A percentile compares a stretch with the other conserved stretches of the same genome.
phyloP scores from a whole-genome alignment of 257 asterid genomes.

The Ehretia macrophylla region DNA sequence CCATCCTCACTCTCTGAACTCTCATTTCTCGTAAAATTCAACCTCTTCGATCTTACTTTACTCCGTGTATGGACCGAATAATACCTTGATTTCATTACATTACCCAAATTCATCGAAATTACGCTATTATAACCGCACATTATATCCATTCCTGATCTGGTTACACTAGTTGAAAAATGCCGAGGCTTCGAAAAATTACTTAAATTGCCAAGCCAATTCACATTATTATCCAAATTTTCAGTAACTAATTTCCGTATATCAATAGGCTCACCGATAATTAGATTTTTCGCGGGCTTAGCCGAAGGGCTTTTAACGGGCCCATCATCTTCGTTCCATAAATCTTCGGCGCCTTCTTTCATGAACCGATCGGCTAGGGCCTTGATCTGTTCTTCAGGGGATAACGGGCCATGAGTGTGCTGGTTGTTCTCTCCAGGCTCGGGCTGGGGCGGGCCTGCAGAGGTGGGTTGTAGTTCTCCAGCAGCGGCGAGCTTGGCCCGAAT shows the following conservation, averaged over 20 bases:
- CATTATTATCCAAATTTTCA: conserved; percentile 22
- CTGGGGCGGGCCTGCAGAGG: conserved; percentile 4
- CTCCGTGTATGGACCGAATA: conserved; percentile 35
- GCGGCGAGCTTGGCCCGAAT: conserved; percentile 56
- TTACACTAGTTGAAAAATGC: conserved; percentile 38
- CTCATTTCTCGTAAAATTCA: conserved; percentile 32
- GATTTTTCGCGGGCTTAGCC: conserved; percentile 22
- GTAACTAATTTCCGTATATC: conserved; percentile 43
- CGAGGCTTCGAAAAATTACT: conserved; percentile 27
- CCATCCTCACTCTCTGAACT: conserved; percentile 27
- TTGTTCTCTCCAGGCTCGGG: too few species aligned
- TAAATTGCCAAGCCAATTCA: not conserved
- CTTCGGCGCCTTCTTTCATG: conserved; percentile 94
- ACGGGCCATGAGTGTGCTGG: conserved; percentile 40
- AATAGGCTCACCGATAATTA: conserved; percentile 32
- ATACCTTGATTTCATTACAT: conserved; percentile 25
- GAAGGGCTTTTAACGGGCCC: conserved; percentile 42
- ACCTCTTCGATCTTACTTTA: conserved; percentile 13
- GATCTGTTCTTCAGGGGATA: conserved; percentile 66
- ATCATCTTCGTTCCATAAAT: conserved; percentile 85
- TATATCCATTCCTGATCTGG: conserved; percentile 18
- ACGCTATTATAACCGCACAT: conserved; percentile 17
- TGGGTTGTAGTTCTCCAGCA: conserved; percentile 27
- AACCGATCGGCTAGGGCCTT: conserved; percentile 88
- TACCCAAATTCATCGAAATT: conserved; percentile 18